These are phyloP conservation scores for Flaveria sonorensis DNA, from an alignment of 129 eudicot genomes.

Conservation along the genomic window DNA sequence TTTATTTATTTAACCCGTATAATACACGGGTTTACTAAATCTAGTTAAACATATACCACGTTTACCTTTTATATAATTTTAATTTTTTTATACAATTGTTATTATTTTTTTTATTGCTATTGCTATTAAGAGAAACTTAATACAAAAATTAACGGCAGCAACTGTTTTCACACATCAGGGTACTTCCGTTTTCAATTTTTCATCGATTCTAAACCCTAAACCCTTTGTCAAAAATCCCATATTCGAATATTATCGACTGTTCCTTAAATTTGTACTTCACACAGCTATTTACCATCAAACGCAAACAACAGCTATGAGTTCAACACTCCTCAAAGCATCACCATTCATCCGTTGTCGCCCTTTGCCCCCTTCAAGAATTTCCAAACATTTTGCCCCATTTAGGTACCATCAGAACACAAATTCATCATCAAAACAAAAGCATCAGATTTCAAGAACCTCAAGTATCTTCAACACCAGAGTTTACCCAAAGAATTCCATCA, in stretches of 20 bases:
- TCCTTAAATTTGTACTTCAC: slow-evolving; percentile 14
- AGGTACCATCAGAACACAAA: slow-evolving; percentile 2
- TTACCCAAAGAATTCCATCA: slow-evolving; percentile 18
- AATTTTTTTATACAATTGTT: too few relatives aligned
- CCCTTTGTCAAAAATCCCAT: too few relatives aligned
- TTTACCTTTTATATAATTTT: too few relatives aligned
- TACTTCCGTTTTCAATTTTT: too few relatives aligned
- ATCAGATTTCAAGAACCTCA: slow-evolving; percentile 18
- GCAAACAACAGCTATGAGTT: slow-evolving; percentile 24
- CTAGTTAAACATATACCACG: too few relatives aligned
- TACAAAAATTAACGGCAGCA: too few relatives aligned
- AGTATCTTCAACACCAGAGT: slow-evolving; percentile 1
- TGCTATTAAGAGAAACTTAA: too few relatives aligned
- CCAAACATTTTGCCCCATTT: slow-evolving; percentile 11
- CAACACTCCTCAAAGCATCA: slow-evolving; percentile 37
- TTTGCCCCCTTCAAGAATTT: slow-evolving; percentile 7
- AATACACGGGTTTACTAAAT: too few relatives aligned
- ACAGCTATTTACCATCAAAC: slow-evolving; percentile 9
- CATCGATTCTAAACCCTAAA: neutral
- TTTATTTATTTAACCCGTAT: too few relatives aligned
- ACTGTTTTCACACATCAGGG: too few relatives aligned
- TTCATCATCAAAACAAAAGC: neutral
- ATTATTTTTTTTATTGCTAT: too few relatives aligned
- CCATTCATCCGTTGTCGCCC: slow-evolving; percentile 29
- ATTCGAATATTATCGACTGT: neutral